Base-by-base conservation (phyloP, 768 basidiomycete species). In the Suillus placidus region DNA sequence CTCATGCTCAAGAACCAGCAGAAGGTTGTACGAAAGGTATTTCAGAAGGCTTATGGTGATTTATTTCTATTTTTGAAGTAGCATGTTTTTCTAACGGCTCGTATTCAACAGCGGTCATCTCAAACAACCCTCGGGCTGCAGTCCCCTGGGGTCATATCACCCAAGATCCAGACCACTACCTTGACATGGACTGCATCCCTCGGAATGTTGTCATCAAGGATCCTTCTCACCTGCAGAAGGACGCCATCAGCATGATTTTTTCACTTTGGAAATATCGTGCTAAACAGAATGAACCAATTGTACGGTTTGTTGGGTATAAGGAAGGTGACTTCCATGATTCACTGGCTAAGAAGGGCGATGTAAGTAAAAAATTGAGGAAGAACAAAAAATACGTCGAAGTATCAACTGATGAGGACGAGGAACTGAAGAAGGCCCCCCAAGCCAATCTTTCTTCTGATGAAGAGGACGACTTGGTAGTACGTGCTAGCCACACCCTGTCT, bases 1-100 rank as follows among this genome's bases (percentile, higher is more conserved):
- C 45, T 45, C 60, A 61, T 32, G 2, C 60, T 61, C 60, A 61
- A 61, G n/a, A 37, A 45, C 14, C 60, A 61, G 42, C 42, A 61
- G 42, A 16, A 26, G 20, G 26, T 61, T 8, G 42, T 61, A 6
- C 12, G 23, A 45, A 34, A 61, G n/a, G 47, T 61, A 9, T 61
- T 61, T 32, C 42, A n/a, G n/a, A 61, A 40, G 47, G 42, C 60
- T 23, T 61, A 61, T 45, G 23, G 60, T 61, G 38, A 42, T 40
- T 40, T 6, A 45, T 42, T n/a, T 32, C 16, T 40, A 43, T n/a
- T 61, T 61, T 61, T 8, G 20, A n/a, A 61, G 18, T 45, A 9
- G 0, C 45, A 1, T 45, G n/a, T 45, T 45, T n/a, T 45, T n/a
- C n/a, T 61, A 8, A 61, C 42, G 12, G 23, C 4, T n/a, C 10